These are phyloP conservation scores for Escovopsis sp. DNA, from an alignment of 2,329 filamentous ascomycete species.

Conservation along the genomic window DNA sequence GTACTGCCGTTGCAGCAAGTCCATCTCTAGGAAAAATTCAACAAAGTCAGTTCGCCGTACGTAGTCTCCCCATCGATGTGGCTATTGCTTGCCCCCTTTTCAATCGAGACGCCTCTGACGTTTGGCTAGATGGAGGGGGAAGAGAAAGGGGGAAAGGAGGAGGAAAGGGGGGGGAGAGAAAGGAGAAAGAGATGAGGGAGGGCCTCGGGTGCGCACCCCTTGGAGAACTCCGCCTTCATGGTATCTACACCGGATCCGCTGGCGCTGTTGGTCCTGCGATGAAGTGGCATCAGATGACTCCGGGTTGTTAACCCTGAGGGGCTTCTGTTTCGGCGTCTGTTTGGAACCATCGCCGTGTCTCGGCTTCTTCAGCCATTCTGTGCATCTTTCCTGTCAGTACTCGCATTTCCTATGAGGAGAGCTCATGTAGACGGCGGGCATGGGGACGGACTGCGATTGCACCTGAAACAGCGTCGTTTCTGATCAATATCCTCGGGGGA, in stretches of 20 bases:
- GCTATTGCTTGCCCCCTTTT: too few relatives aligned
- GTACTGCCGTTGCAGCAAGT: slow-evolving; percentile 16
- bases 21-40: slow-evolving; percentile 11
- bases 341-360: neutral
- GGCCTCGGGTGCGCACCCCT: slow-evolving; percentile 9
- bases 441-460: slow-evolving; percentile 11
- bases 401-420: neutral
- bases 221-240: slow-evolving; percentile 16
- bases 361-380: neutral
- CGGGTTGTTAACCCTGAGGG: neutral
- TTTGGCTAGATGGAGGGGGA: too few relatives aligned
- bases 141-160: too few relatives aligned
- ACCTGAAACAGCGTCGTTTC: slow-evolving; percentile 18
- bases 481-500: slow-evolving; percentile 13
- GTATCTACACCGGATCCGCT: slow-evolving; percentile 9
- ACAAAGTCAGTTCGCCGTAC: neutral
- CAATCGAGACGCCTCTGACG: too few relatives aligned
- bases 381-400: neutral
- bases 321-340: neutral
- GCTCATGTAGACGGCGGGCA: too few relatives aligned
- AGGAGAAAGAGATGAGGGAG: neutral
- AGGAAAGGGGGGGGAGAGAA: too few relatives aligned
- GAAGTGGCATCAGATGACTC: neutral
- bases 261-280: neutral
- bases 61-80: too few relatives aligned